These are phyloP conservation scores for Neckera pumila DNA, from an alignment of 225 moss, liverwort and hornwort genomes.

Conservation along the genomic window DNA sequence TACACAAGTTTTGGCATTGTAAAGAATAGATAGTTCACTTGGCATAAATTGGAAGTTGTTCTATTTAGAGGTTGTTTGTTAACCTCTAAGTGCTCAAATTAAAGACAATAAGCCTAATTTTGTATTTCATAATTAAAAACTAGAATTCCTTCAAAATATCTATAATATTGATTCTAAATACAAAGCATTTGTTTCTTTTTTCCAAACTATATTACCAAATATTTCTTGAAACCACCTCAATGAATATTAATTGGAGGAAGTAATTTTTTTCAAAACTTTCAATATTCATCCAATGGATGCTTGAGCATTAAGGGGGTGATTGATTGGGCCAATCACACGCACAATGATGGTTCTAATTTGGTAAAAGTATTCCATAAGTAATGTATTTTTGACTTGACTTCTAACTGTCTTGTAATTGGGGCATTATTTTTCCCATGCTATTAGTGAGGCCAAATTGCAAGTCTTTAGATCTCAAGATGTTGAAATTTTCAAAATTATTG, in stretches of 20 bases:
- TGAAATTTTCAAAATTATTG: background rate
- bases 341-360: background rate
- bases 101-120: background rate
- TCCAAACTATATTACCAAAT: rapidly evolving
- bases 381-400: too few species aligned
- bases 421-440: rapidly evolving
- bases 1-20: background rate
- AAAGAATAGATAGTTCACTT: background rate
- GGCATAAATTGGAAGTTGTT: background rate
- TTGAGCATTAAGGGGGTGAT: background rate
- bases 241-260: background rate
- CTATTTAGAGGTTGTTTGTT: background rate
- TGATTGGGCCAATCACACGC: background rate
- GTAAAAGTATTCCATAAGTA: background rate
- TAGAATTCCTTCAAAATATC: background rate
- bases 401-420: background rate
- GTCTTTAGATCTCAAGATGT: background rate
- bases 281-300: background rate
- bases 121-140: background rate
- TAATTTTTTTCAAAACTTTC: background rate
- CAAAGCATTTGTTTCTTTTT: background rate
- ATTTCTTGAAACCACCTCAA: background rate
- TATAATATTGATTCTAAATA: background rate
- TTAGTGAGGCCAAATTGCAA: background rate
- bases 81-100: background rate